Percentiles rank a stretch among this genome's conserved stretches.
Conservation (phyloP, 2,329 filamentous ascomycete genomes). For the Neonectria ditissima region DNA sequence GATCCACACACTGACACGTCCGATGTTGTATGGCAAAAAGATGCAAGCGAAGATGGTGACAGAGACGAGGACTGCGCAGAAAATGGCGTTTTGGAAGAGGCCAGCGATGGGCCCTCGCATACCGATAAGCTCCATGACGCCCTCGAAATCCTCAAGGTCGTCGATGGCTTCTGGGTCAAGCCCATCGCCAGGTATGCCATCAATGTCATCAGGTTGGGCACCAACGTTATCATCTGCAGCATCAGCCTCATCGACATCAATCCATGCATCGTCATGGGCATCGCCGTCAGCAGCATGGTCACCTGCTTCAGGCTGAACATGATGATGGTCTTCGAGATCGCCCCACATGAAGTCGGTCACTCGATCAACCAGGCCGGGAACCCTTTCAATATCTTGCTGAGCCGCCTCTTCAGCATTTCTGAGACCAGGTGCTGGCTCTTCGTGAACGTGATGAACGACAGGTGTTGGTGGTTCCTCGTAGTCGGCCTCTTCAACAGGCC, state of each 20-base stretch:
- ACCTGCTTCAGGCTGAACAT: constrained; percentile 50
- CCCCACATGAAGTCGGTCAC: constrained; percentile 73
- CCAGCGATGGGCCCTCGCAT: constrained; percentile 94
- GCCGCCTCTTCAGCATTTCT: constrained; percentile 24
- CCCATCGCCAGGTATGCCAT: constrained; percentile 74
- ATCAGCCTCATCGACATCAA: constrained; percentile 52
- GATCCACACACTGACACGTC: constrained; percentile 84
- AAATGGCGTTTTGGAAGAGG: constrained; percentile 93
- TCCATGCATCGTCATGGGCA: constrained; percentile 52
- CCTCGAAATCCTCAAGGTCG: constrained; percentile 94
- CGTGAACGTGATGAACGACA: constrained; percentile 16
- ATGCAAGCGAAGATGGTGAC: constrained; percentile 87
- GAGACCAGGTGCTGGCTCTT: constrained; percentile 24
- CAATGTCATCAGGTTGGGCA: constrained; percentile 62
- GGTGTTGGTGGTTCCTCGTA: constrained; percentile 5
- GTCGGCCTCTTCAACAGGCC: background rate
- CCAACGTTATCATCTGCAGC: constrained; percentile 44
- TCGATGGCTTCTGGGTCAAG: constrained; percentile 82
- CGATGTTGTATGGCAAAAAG: constrained; percentile 92
- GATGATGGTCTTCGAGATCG: constrained; percentile 57
- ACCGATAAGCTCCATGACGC: constrained; percentile 93
- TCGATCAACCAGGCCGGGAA: constrained; percentile 44
- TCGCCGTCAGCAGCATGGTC: constrained; percentile 61
- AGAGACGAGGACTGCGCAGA: constrained; percentile 90
- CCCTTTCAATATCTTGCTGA: constrained; percentile 30